phyloP scores from a whole-genome alignment of 2,329 filamentous ascomycete genomes.

The Byssochlamys sp. region DNA sequence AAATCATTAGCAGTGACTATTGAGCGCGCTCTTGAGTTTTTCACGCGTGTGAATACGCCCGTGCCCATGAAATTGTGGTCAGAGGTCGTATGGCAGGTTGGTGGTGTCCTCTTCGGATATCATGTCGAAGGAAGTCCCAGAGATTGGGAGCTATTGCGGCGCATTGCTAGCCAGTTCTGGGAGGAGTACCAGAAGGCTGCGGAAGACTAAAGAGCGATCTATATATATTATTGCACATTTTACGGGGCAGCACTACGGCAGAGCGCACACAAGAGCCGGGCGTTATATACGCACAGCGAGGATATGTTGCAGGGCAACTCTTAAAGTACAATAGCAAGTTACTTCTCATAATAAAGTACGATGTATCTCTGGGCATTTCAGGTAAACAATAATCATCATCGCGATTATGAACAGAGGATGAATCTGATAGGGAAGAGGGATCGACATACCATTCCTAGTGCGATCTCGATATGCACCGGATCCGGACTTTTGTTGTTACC shows the following conservation, averaged over 20 bases:
- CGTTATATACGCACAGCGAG: neutral
- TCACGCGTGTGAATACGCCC: constrained; percentile 10
- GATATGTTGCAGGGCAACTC: neutral
- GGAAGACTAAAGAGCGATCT: neutral
- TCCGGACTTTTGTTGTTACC: neutral
- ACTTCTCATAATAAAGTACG: neutral
- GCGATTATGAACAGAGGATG: neutral
- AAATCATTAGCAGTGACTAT: constrained; percentile 6
- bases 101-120: constrained; percentile 5
- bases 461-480: neutral
- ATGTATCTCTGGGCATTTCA: neutral
- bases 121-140: constrained; percentile 5
- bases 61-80: constrained; percentile 8
- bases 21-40: constrained; percentile 10
- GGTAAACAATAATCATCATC: neutral
- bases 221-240: neutral
- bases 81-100: constrained; percentile 10
- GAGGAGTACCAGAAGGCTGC: constrained; percentile 5
- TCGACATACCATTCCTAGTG: neutral
- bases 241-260: neutral
- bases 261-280: neutral
- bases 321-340: neutral
- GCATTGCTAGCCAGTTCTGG: constrained; percentile 4
- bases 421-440: neutral
- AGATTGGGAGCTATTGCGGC: neutral